Percentiles rank a stretch among this genome's conserved stretches.
phyloP scores from a whole-genome alignment of 257 asterid genomes.

The Primulina huaijiensis region DNA sequence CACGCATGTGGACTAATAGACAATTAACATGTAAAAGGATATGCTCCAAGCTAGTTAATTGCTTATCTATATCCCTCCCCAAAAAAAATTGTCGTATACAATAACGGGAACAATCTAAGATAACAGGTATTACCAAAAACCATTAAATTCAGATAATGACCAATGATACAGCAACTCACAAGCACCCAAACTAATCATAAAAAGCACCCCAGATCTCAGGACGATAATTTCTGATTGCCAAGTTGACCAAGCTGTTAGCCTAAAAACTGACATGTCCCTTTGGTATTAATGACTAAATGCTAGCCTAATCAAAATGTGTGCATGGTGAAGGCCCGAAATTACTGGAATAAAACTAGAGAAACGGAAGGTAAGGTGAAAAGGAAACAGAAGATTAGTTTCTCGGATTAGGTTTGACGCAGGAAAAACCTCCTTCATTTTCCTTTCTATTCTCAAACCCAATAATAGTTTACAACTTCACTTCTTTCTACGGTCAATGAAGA shows the following conservation, averaged over 20 bases:
- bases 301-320: background rate
- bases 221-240: background rate
- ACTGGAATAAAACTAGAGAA: too few relatives aligned
- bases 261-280: background rate
- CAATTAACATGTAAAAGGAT: background rate
- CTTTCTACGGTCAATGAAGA: conserved; percentile 13
- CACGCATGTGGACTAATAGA: background rate
- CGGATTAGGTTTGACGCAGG: background rate
- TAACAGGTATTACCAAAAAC: background rate
- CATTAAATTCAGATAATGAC: background rate
- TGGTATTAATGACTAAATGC: background rate
- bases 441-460: background rate
- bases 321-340: background rate
- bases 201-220: background rate
- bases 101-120: background rate
- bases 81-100: background rate
- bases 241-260: background rate
- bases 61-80: conserved; percentile 12
- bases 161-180: background rate
- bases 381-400: background rate
- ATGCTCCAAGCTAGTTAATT: background rate
- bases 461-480: background rate
- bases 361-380: background rate
- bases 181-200: background rate
- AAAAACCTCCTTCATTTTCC: background rate